Evolutionary conservation across 495 filamentous ascomycete species (phyloP).

Genomic region (Penicillium bovifimosum): DNA sequence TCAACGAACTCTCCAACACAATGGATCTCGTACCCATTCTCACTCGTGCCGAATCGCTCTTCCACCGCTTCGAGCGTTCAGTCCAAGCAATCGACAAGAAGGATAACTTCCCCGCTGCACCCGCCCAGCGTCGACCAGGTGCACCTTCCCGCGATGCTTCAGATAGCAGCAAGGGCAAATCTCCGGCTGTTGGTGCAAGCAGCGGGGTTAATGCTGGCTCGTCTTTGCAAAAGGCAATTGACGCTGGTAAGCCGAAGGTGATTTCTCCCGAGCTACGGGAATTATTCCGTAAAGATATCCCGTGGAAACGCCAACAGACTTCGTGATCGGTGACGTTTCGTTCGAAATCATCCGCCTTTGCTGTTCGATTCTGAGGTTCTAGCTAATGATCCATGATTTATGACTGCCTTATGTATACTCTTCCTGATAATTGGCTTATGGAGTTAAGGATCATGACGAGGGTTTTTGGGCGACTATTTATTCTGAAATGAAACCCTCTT

Average conservation of each 20-base stretch:
- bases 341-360: neutral
- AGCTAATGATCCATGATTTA: neutral
- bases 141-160: slow-evolving; percentile 9
- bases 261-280: slow-evolving; percentile 77
- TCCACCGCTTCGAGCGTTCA: slow-evolving; percentile 76
- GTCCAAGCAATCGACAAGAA: slow-evolving; percentile 87
- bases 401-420: slow-evolving; percentile 1
- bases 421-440: neutral
- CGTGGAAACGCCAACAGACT: slow-evolving; percentile 25
- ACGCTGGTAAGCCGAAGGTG: slow-evolving; percentile 49
- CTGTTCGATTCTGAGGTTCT: neutral
- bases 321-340: slow-evolving; percentile 3
- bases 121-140: slow-evolving; percentile 47
- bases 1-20: slow-evolving; percentile 90
- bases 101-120: slow-evolving; percentile 68
- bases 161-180: slow-evolving; percentile 31
- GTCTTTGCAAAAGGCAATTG: slow-evolving; percentile 13
- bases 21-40: slow-evolving; percentile 85
- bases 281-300: slow-evolving; percentile 66
- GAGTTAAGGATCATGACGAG: neutral
- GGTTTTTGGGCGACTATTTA: neutral
- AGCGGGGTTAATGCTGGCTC: slow-evolving; percentile 23
- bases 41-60: slow-evolving; percentile 81
- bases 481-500: neutral
- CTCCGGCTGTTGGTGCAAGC: slow-evolving; percentile 24